phyloP scores from a whole-genome alignment of 1,139 yeast species.

The Yamadazyma blattariae region DNA sequence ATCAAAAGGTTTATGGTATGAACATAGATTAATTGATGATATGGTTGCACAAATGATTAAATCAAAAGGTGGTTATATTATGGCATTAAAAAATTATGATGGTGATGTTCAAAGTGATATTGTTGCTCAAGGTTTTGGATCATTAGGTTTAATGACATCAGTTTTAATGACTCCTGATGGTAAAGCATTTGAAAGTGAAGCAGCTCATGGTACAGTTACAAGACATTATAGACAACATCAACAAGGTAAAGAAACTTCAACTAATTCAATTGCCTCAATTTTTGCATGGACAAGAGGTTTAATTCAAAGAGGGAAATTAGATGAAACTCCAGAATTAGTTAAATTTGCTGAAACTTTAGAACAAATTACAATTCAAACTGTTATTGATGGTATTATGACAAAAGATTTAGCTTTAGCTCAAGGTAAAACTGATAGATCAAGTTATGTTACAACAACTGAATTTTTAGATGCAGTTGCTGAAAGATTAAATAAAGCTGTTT shows the following conservation, averaged over 20 bases:
- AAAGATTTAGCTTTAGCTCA: slow-evolving; percentile 77
- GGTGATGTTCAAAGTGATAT: slow-evolving; percentile 86
- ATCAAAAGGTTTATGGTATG: slow-evolving; percentile 69
- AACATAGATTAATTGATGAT: slow-evolving; percentile 80
- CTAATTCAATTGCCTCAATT: slow-evolving; percentile 81
- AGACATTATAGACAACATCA: slow-evolving; percentile 85
- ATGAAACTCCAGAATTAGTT: slow-evolving; percentile 67
- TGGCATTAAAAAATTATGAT: slow-evolving; percentile 82
- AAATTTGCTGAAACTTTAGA: slow-evolving; percentile 66
- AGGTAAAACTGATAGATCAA: slow-evolving; percentile 62
- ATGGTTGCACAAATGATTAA: slow-evolving; percentile 90
- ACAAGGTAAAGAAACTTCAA: slow-evolving; percentile 80
- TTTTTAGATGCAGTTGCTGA: slow-evolving; percentile 62
- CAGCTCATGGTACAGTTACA: slow-evolving; percentile 87
- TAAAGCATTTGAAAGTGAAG: slow-evolving; percentile 77
- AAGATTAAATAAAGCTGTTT: slow-evolving; percentile 4
- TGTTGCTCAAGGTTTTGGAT: slow-evolving; percentile 86
- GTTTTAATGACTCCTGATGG: slow-evolving; percentile 86
- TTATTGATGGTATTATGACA: slow-evolving; percentile 74
- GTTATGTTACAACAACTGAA: slow-evolving; percentile 74
- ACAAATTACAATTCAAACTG: slow-evolving; percentile 68
- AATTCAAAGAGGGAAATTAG: slow-evolving; percentile 76
- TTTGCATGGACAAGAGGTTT: slow-evolving; percentile 88
- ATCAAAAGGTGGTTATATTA: slow-evolving; percentile 78
- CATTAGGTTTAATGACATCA: slow-evolving; percentile 81